These are phyloP conservation scores for Neonectria sp. DNA, from an alignment of 2,329 filamentous ascomycete species.

Conservation along the genomic window DNA sequence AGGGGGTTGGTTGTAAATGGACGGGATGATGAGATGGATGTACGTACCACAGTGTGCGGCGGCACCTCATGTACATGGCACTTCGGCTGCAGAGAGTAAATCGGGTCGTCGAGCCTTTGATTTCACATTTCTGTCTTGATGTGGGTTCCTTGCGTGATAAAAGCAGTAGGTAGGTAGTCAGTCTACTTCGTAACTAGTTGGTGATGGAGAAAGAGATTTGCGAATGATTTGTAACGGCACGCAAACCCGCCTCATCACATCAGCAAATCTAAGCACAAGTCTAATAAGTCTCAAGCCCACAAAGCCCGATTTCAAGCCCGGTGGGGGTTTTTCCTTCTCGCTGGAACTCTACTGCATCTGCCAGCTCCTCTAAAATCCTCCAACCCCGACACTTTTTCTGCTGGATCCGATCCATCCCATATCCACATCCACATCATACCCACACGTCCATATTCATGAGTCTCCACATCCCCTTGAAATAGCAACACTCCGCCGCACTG, in stretches of 20 bases:
- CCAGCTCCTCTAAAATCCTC: slow-evolving; percentile 1
- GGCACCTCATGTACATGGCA: slow-evolving; percentile 33
- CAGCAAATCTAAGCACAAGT: background rate
- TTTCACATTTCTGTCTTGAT: slow-evolving; percentile 5
- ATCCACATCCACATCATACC: slow-evolving; percentile 18
- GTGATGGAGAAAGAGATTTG: background rate
- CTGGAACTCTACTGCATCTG: slow-evolving; percentile 12
- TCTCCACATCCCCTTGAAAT: slow-evolving; percentile 29
- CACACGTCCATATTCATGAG: slow-evolving; percentile 1
- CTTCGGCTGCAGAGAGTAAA: slow-evolving; percentile 31
- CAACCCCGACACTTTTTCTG: no score
- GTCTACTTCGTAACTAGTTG: no score
- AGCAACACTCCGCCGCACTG: slow-evolving; percentile 23
- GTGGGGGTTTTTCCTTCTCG: background rate
- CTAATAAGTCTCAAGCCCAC: background rate
- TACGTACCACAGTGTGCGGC: slow-evolving; percentile 18
- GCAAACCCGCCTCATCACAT: slow-evolving; percentile 1
- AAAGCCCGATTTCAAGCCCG: slow-evolving; percentile 3
- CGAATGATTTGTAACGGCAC: slow-evolving; percentile 4
- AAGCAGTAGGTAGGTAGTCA: no score
- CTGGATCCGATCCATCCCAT: slow-evolving; percentile 20
- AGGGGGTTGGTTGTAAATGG: background rate
- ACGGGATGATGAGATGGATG: background rate
- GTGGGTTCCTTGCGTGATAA: background rate
- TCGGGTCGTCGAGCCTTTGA: slow-evolving; percentile 21